phyloP scores from a whole-genome alignment of 257 asterid genomes.

The Fraxinus anomala region DNA sequence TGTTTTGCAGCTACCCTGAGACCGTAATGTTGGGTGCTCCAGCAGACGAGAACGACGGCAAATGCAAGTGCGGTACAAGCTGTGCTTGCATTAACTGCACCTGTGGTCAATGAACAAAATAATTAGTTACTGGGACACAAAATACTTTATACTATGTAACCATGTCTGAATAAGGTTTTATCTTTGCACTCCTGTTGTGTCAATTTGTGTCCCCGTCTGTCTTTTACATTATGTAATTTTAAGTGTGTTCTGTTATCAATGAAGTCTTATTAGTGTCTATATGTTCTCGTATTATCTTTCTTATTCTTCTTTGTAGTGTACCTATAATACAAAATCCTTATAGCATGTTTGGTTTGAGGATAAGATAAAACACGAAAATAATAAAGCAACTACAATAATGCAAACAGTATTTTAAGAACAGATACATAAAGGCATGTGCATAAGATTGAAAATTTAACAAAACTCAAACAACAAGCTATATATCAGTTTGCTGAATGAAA shows the following conservation, averaged over 20 bases:
- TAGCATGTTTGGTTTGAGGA: too few species aligned
- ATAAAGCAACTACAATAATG: not conserved
- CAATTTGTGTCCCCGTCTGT: not conserved
- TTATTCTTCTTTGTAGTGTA: not conserved
- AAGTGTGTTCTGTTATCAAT: not conserved
- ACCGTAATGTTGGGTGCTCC: constrained; percentile 36
- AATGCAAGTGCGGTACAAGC: constrained; percentile 71
- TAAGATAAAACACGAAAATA: too few species aligned
- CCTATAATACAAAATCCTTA: too few species aligned
- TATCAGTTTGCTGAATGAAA: too few species aligned
- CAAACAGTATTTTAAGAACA: not conserved
- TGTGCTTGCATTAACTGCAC: constrained; percentile 65
- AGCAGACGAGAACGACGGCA: constrained; percentile 51
- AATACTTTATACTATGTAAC: constrained; percentile 1
- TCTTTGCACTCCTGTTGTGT: not conserved
- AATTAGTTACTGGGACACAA: constrained; percentile 7
- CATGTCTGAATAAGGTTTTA: constrained; percentile 6
- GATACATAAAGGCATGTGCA: not conserved
- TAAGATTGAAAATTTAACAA: not conserved
- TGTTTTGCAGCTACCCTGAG: constrained; percentile 49
- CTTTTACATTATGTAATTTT: constrained; percentile 3
- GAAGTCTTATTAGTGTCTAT: not conserved
- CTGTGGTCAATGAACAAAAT: constrained; percentile 46
- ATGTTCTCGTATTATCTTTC: not conserved
- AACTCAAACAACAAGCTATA: too few species aligned